Conservation (phyloP, 495 filamentous ascomycete genomes). For the Penicillium arizonense region DNA sequence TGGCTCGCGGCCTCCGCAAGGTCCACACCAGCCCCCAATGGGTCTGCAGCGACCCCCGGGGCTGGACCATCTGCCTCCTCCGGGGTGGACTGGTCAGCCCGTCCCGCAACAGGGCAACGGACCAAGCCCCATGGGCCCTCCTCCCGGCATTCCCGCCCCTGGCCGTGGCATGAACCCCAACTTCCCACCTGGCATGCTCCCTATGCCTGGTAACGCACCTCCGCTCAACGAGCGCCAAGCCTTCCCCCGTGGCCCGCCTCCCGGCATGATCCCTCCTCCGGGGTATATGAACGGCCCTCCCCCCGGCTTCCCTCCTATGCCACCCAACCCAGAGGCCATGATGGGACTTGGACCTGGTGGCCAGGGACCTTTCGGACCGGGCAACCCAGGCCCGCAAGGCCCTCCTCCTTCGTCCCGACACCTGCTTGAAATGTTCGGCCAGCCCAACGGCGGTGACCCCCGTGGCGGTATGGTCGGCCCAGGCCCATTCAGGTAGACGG, state of each 20-base stretch:
- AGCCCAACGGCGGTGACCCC: constrained; percentile 35
- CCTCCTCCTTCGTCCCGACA: constrained; percentile 44
- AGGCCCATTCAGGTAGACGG: constrained; percentile 35
- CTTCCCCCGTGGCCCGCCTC: constrained; percentile 44
- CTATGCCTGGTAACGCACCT: constrained; percentile 38
- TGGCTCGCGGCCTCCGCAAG: constrained; percentile 34
- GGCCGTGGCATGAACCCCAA: constrained; percentile 39
- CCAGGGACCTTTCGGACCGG: constrained; percentile 39
- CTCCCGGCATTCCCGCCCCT: constrained; percentile 45
- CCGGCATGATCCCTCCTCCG: constrained; percentile 52
- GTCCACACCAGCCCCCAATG: constrained; percentile 36
- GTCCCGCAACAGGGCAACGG: constrained; percentile 39
- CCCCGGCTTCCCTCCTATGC: constrained; percentile 48
- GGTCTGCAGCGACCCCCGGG: constrained; percentile 48
- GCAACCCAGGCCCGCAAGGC: constrained; percentile 37
- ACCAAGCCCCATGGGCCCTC: constrained; percentile 42
- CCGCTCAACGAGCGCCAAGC: constrained; percentile 38
- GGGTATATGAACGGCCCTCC: constrained; percentile 49
- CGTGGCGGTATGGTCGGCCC: constrained; percentile 44
- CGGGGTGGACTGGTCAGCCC: constrained; percentile 39
- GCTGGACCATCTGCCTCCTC: constrained; percentile 46
- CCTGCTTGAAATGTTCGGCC: constrained; percentile 47
- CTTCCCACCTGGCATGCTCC: constrained; percentile 46
- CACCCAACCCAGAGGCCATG: constrained; percentile 41
- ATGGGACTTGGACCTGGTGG: constrained; percentile 38